A percentile compares a stretch with the other conserved stretches of the same genome.
Evolutionary conservation across 2,329 filamentous ascomycete genomes (phyloP).

Genomic region (Mycosphaerella sp.): DNA sequence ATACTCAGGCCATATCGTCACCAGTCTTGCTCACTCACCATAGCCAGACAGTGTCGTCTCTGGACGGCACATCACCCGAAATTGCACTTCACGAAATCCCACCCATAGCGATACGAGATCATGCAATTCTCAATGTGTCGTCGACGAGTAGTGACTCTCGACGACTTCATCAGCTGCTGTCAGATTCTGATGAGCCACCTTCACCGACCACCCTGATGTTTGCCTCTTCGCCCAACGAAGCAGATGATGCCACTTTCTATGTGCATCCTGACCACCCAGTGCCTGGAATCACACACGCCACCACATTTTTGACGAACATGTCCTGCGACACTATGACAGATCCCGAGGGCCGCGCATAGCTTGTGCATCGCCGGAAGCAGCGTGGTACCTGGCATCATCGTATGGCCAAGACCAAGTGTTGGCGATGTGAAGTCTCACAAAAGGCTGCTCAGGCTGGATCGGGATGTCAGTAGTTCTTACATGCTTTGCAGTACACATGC

Average conservation of each 20-base stretch:
- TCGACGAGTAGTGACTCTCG: neutral
- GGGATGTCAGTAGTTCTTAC: constrained; percentile 15
- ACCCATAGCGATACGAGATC: constrained; percentile 4
- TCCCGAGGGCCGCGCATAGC: constrained; percentile 16
- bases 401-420: constrained; percentile 27
- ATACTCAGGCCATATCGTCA: constrained; percentile 1
- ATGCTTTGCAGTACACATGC: constrained; percentile 25
- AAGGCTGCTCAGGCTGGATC: neutral
- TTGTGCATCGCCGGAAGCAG: constrained; percentile 21
- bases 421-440: constrained; percentile 24
- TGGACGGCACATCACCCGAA: constrained; percentile 11
- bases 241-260: neutral
- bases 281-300: neutral
- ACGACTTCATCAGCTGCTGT: too few relatives aligned
- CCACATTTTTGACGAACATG: neutral
- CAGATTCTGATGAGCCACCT: neutral
- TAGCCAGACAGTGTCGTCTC: neutral
- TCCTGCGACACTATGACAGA: constrained; percentile 2
- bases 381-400: constrained; percentile 27
- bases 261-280: neutral
- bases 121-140: neutral
- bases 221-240: neutral
- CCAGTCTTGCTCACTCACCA: neutral
- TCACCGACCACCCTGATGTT: neutral
- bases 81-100: constrained; percentile 2